phyloP scores from a whole-genome alignment of 2,329 filamentous ascomycete genomes.

The Dothiorella sarmentorum region DNA sequence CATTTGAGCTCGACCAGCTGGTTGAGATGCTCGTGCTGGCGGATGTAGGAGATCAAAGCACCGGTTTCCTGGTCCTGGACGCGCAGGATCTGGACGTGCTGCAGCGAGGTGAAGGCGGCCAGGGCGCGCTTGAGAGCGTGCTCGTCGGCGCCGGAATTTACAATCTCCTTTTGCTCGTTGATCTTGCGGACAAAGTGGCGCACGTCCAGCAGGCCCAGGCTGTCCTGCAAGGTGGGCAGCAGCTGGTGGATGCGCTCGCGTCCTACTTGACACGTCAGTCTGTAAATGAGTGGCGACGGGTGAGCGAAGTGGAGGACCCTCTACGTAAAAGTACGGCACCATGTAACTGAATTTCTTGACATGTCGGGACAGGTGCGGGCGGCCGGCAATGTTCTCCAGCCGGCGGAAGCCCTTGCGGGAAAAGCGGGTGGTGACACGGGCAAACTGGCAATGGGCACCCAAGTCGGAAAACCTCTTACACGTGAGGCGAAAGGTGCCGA shows the following conservation, averaged over 20 bases:
- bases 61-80: slow-evolving; percentile 59
- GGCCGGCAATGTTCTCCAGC: slow-evolving; percentile 48
- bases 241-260: slow-evolving; percentile 41
- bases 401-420: slow-evolving; percentile 48
- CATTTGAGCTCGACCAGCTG: slow-evolving; percentile 54
- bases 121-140: slow-evolving; percentile 54
- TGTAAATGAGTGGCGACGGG: slow-evolving; percentile 26
- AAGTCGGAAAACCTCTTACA: slow-evolving; percentile 51
- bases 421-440: slow-evolving; percentile 51
- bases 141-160: slow-evolving; percentile 51
- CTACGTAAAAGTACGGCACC: slow-evolving; percentile 56
- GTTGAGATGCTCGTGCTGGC: slow-evolving; percentile 44
- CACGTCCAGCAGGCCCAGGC: slow-evolving; percentile 38
- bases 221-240: slow-evolving; percentile 34
- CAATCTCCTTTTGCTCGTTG: slow-evolving; percentile 50
- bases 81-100: slow-evolving; percentile 63
- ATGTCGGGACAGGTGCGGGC: slow-evolving; percentile 49
- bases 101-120: slow-evolving; percentile 56
- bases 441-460: slow-evolving; percentile 51
- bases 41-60: slow-evolving; percentile 51
- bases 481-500: slow-evolving; percentile 47
- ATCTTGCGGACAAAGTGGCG: slow-evolving; percentile 44
- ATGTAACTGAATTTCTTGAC: slow-evolving; percentile 61
- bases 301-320: slow-evolving; percentile 40
- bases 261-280: slow-evolving; percentile 26